Base-by-base conservation (phyloP, 2,329 filamentous ascomycete genomes). In the Fusarium sp. region DNA sequence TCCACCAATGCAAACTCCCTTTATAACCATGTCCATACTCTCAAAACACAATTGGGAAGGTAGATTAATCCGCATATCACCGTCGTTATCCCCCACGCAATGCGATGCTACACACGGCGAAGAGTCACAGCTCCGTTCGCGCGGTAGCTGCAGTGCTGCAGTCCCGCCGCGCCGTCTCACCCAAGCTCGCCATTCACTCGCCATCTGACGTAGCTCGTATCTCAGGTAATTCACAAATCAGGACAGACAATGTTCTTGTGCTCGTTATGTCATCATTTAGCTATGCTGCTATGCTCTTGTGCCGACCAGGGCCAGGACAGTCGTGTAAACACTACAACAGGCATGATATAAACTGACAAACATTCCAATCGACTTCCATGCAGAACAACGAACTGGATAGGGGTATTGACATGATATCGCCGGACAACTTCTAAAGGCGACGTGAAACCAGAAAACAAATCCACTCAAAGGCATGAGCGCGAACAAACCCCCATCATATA, bases 381-480 rank as follows among this genome's bases (percentile, higher is more conserved):
- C 43, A 62, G 57, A 56, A 63, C 64, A 66, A 66, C 56, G 20
- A 71, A 63, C 62, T 59, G 17, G 57, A 69, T 68, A 32, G 65
- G 70, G 65, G 70, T 73, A 73, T 73, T 66, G 52, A 71, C 60
- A 69, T 37, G 25, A 64, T 47, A 69, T 72, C 66, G 62, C 70
- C 66, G 7, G 52, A 38, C 69, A 66, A 58, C 63, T 47, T 60
- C 54, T 63, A 45, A 20, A 27, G 63, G 50, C 71, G 40, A 70
- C 54, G 50, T 59, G 27, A 17, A 61, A 50, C 43, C 45, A 38
- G 25, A 20, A 62, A 40, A 37, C 50, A 62, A 40, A 40, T 22
- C 37, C 35, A n/a, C 22, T 50, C 56, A 33, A 58, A 58, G 35
- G 64, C 37, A 58, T 58, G 52, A 57, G 33, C 20, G 27, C n/a